These are phyloP conservation scores for Filosporella fistucella DNA, from an alignment of 495 filamentous ascomycete genomes.

Conservation along the genomic window DNA sequence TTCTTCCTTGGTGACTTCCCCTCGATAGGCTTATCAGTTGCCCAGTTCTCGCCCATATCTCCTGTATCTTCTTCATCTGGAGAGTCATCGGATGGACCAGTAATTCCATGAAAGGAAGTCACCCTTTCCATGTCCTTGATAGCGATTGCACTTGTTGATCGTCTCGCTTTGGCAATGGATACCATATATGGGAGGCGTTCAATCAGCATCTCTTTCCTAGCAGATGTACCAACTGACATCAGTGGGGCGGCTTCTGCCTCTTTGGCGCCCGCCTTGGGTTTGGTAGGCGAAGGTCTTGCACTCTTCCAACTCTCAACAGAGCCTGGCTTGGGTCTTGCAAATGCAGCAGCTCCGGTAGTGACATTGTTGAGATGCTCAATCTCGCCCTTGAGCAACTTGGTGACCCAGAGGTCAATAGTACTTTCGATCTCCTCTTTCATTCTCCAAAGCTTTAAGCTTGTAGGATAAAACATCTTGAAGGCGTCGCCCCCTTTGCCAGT, in stretches of 20 bases:
- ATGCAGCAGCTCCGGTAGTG: constrained; percentile 36
- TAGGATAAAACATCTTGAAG: constrained; percentile 85
- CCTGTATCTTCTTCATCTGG: constrained; percentile 41
- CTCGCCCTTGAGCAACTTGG: constrained; percentile 46
- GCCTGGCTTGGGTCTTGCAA: constrained; percentile 28
- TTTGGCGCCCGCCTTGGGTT: constrained; percentile 10
- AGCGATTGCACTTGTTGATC: constrained; percentile 16
- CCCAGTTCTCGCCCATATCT: constrained; percentile 41
- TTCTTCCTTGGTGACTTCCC: constrained; percentile 23
- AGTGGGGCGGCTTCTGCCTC: constrained; percentile 27
- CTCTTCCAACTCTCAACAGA: constrained; percentile 34
- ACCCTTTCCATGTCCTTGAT: constrained; percentile 61
- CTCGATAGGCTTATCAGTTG: constrained; percentile 51
- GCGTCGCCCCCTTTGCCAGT: constrained; percentile 46
- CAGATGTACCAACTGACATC: constrained; percentile 51
- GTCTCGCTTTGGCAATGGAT: constrained; percentile 45
- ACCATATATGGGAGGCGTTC: constrained; percentile 83
- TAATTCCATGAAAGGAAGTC: constrained; percentile 58
- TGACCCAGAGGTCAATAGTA: constrained; percentile 62
- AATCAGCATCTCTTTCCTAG: constrained; percentile 70
- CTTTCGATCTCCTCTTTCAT: constrained; percentile 73
- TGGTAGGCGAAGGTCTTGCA: constrained; percentile 16
- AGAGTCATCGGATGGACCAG: constrained; percentile 35
- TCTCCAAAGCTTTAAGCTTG: constrained; percentile 70
- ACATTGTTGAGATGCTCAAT: constrained; percentile 24